Base-by-base conservation (phyloP, 176 grass and related monocot genomes). In the Ananas comosus region DNA sequence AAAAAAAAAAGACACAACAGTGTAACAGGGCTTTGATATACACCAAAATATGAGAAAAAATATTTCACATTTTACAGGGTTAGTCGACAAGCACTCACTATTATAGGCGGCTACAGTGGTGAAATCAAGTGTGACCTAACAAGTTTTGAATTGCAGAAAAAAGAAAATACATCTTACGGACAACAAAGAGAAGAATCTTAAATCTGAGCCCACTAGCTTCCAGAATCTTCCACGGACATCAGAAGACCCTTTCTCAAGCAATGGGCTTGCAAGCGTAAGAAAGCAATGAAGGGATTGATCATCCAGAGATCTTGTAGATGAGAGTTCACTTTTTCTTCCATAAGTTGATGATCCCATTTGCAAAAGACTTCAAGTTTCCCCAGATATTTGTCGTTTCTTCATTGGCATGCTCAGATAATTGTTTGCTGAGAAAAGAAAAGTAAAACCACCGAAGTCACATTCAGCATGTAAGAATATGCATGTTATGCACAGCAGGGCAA, bases 301-400 rank as follows among this genome's bases (percentile, higher is more conserved):
- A 74, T 29, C 56, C 21, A 52, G 28, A 51, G 59, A 50, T 27
- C 63, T 51, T 78, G 73, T 0, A 50, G 42, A 53, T 59, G 19
- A 12, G 33, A 69, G 82, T 84, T 82, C 79, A 95, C 73, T 88
- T 65, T 3, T 76, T 91, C 51, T 73, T 88, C 85, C 85, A 95
- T 5, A 95, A 85, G 63, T 80, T 87, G 28, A 83, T 82, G 65
- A 95, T 80, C 19, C 83, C 83, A 81, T 65, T 48, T 47, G 81
- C 83, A 76, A 90, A 80, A 22, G 76, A 95, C 78, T 87, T 90
- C 61, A 95, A 63, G 75, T 80, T 83, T 69, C 74, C 85, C 53
- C 87, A 78, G 52, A 95, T 64, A 54, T 72, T 74, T 54, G 53
- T 64, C 2, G 66, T 63, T n/a, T 72, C 77, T 24, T 76, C 68